Evolutionary conservation across 2,329 filamentous ascomycete genomes (phyloP).

Genomic region (Metarhizium guizhouense): DNA sequence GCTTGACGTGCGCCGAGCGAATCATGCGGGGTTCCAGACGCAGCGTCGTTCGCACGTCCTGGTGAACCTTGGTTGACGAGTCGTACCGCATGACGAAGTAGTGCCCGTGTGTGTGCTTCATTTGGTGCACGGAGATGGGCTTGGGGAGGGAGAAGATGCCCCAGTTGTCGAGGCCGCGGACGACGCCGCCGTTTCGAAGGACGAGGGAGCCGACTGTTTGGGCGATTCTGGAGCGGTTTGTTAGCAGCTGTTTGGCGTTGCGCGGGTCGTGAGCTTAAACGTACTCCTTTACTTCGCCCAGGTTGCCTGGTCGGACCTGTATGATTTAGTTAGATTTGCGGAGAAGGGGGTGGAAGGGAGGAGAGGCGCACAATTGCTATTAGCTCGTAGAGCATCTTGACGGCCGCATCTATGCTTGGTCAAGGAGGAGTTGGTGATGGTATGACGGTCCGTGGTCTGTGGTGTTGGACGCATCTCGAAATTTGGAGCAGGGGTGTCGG

Average conservation of each 20-base stretch:
- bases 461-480: constrained; percentile 12
- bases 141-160: constrained; percentile 82
- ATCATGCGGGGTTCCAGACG: constrained; percentile 86
- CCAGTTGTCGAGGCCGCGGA: constrained; percentile 93
- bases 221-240: constrained; percentile 58
- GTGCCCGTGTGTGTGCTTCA: constrained; percentile 75
- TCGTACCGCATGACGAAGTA: constrained; percentile 99
- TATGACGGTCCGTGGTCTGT: neutral
- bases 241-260: neutral
- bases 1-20: constrained; percentile 75
- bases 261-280: constrained; percentile 19
- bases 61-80: constrained; percentile 61
- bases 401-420: constrained; percentile 20
- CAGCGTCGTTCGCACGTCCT: constrained; percentile 65
- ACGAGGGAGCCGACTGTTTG: constrained; percentile 75
- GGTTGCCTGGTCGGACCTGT: constrained; percentile 84
- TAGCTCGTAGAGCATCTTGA: constrained; percentile 89
- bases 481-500: constrained; percentile 11
- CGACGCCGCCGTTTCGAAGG: constrained; percentile 75
- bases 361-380: constrained; percentile 72
- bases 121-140: constrained; percentile 70
- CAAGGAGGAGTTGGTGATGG: constrained; percentile 10
- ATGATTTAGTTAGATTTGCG: constrained; percentile 1
- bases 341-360: neutral
- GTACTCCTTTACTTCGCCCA: constrained; percentile 93